Percentiles rank a stretch among this genome's conserved stretches.
These are phyloP conservation scores for Cochlearia excelsa DNA, from an alignment of 345 rosid genomes.

Conservation along the genomic window DNA sequence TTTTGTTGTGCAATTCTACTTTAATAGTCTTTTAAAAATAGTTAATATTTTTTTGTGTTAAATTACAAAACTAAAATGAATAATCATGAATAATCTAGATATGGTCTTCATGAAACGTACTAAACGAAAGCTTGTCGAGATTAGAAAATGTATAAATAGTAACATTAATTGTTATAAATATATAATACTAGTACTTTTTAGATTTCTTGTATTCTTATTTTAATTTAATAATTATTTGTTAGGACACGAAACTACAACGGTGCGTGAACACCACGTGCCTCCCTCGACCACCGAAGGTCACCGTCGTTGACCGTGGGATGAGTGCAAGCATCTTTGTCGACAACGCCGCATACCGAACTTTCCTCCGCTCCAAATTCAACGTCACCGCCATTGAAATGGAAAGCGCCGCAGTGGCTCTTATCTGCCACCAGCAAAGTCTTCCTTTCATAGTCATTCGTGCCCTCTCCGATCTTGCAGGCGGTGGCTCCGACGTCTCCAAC, in stretches of 20 bases:
- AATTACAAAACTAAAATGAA: too few species aligned
- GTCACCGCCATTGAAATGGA: slow-evolving; percentile 75
- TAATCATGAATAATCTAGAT: too few species aligned
- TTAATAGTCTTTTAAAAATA: too few species aligned
- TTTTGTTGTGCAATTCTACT: too few species aligned
- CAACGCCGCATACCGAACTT: slow-evolving; percentile 57
- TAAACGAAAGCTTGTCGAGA: too few species aligned
- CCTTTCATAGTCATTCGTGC: slow-evolving; percentile 61
- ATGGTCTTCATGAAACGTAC: too few species aligned
- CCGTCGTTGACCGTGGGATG: slow-evolving; percentile 51
- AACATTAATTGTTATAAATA: too few species aligned
- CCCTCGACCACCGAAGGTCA: slow-evolving; percentile 49
- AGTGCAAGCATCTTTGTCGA: slow-evolving; percentile 57
- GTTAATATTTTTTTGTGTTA: too few species aligned
- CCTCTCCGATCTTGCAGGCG: slow-evolving; percentile 84
- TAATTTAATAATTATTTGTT: neutral
- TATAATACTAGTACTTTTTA: too few species aligned
- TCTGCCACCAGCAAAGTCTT: slow-evolving; percentile 47
- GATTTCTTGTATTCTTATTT: too few species aligned
- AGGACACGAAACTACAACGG: slow-evolving; percentile 45
- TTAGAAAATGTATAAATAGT: too few species aligned
- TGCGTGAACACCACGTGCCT: slow-evolving; percentile 71
- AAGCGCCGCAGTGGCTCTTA: slow-evolving; percentile 63
- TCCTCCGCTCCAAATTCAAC: slow-evolving; percentile 54
- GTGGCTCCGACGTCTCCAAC: slow-evolving; percentile 55